Percentiles rank a stretch among this genome's conserved stretches.
These are phyloP conservation scores for Moesziomyces sp. DNA, from an alignment of 1,284 basidiomycete genomes.

Conservation along the genomic window DNA sequence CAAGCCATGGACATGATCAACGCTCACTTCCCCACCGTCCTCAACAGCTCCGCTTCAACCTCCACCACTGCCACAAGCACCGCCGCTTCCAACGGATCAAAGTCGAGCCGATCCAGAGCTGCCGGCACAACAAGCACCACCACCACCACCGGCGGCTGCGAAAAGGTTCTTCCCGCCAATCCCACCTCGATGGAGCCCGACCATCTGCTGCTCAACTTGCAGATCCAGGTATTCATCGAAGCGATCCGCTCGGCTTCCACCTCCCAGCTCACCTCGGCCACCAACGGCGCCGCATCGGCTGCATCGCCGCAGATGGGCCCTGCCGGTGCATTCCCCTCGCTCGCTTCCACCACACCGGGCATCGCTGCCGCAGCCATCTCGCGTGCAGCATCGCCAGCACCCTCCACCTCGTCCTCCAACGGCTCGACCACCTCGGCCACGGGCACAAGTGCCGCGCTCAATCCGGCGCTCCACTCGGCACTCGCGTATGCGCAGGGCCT, in stretches of 20 bases:
- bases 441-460: conserved; percentile 26
- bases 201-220: conserved; percentile 82
- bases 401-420: conserved; percentile 47
- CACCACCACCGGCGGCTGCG: conserved; percentile 24
- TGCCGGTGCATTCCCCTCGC: conserved; percentile 26
- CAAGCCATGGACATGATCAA: conserved; percentile 77
- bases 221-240: conserved; percentile 84
- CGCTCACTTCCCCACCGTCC: conserved; percentile 63
- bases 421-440: conserved; percentile 45
- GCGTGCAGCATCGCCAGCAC: conserved; percentile 53
- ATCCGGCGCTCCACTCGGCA: conserved; percentile 52
- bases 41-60: conserved; percentile 26
- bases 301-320: conserved; percentile 7
- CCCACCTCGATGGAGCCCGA: conserved; percentile 72
- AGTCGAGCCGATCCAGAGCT: conserved; percentile 7
- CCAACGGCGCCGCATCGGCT: neutral
- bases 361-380: conserved; percentile 46
- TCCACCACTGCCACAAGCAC: neutral
- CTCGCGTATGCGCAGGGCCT: conserved; percentile 54
- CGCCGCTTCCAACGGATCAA: conserved; percentile 7
- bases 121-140: neutral
- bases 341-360: conserved; percentile 41
- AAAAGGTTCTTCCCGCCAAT: conserved; percentile 50
- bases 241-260: conserved; percentile 74
- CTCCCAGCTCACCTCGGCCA: conserved; percentile 17